A percentile compares a stretch with the other conserved stretches of the same genome.
These are phyloP conservation scores for Suillus paluster DNA, from an alignment of 768 basidiomycete genomes.

Conservation along the genomic window DNA sequence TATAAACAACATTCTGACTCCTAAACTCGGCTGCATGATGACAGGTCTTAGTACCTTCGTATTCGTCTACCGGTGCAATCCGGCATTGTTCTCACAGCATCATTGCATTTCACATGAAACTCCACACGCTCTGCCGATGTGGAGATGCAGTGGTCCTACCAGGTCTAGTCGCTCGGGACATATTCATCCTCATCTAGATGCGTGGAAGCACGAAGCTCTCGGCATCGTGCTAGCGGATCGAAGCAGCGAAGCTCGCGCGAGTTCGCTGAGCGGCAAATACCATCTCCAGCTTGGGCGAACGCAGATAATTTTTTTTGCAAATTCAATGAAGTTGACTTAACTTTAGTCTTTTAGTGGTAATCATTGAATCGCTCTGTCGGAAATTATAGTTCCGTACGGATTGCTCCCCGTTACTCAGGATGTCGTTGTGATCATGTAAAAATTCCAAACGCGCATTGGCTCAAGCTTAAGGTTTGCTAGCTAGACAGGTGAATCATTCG, in stretches of 20 bases:
- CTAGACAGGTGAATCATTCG: not conserved
- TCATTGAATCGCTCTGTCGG: constrained; percentile 1
- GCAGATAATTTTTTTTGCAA: not conserved
- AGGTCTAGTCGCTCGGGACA: not conserved
- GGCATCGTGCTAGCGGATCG: not conserved
- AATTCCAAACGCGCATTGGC: not conserved
- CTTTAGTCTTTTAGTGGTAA: constrained; percentile 12
- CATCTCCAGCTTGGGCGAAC: not conserved
- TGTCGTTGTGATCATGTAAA: not conserved
- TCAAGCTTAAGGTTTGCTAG: not conserved
- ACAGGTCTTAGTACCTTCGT: not conserved
- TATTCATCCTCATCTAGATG: not conserved
- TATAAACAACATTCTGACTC: constrained; percentile 10
- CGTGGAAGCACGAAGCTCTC: not conserved
- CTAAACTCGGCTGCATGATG: constrained; percentile 6
- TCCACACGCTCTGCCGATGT: not conserved
- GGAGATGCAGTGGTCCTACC: not conserved
- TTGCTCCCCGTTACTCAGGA: not conserved
- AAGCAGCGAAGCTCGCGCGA: not conserved
- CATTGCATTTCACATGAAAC: constrained; percentile 2
- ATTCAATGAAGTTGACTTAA: constrained; percentile 7
- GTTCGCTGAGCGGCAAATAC: not conserved
- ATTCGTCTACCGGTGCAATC: not conserved
- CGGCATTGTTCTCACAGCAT: not conserved
- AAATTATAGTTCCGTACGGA: constrained; percentile 2